phyloP scores from a whole-genome alignment of 2,329 filamentous ascomycete species.

The Coniochaeta prunicola region DNA sequence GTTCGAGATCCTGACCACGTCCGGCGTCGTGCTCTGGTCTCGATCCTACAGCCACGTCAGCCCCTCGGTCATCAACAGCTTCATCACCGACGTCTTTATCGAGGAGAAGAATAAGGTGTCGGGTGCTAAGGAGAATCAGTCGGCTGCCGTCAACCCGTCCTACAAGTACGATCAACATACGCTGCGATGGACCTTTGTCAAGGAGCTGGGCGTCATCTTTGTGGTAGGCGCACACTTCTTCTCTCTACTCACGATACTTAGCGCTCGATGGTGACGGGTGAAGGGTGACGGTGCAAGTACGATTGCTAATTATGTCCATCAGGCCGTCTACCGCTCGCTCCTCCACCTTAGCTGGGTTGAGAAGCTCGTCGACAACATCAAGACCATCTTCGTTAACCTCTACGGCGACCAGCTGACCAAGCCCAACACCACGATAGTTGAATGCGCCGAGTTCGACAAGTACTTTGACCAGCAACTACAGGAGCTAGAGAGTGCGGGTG shows the following conservation, averaged over 20 bases:
- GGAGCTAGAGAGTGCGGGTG: constrained; percentile 61
- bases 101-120: constrained; percentile 73
- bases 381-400: constrained; percentile 81
- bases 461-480: constrained; percentile 92
- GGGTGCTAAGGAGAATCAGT: constrained; percentile 50
- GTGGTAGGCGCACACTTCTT: constrained; percentile 54
- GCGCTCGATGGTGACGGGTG: too few species aligned
- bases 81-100: constrained; percentile 96
- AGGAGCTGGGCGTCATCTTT: constrained; percentile 92
- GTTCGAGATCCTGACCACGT: constrained; percentile 94
- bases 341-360: constrained; percentile 96
- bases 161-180: constrained; percentile 94
- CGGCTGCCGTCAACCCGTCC: constrained; percentile 58
- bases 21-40: constrained; percentile 95
- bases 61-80: constrained; percentile 79
- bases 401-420: constrained; percentile 85
- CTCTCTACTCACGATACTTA: too few species aligned
- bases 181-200: constrained; percentile 85
- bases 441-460: constrained; percentile 75
- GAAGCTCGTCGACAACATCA: constrained; percentile 90
- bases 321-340: constrained; percentile 96
- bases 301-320: neutral
- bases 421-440: constrained; percentile 67
- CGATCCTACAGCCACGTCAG: constrained; percentile 75
- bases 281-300: constrained; percentile 7